Base-by-base conservation (phyloP, 2,329 filamentous ascomycete genomes). In the Allantophomopsis lycopodina region DNA sequence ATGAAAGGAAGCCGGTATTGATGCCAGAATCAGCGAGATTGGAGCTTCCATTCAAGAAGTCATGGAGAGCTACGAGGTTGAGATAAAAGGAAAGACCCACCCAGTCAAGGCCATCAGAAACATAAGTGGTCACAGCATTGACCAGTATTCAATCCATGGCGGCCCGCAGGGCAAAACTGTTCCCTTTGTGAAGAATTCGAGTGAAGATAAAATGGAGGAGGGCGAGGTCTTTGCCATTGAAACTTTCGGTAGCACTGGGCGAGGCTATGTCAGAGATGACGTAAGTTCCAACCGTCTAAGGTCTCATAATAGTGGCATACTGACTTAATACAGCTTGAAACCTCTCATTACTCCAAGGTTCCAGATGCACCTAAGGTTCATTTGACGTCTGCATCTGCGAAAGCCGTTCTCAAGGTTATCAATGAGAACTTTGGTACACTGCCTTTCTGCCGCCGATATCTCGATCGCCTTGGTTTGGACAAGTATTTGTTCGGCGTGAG, bases 41-140 rank as follows among this genome's bases (percentile, higher is more conserved):
- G 65, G 71, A 40, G 68, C 59, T n/a, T 63, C 60, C 11, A 75
- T 76, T 43, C 72, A 76, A 48, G 72, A 76, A 49, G 66, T 63
- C 0, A 76, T 76, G 72, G 72, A 76, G 53, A 73, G 68, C 53
- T 75, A 76, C 47, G 72, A 76, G 49, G 64, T 72, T 16, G 66
- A 70, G 42, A 65, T 76, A 37, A 61, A 63, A 28, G 66, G 68
- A 7, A 63, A 66, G 45, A 68, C 60, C 2, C 62, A 63, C 49
- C 71, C 68, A 4, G 63, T 76, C 42, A 75, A 75, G 49, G 56
- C 69, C 1, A 67, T 76, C 37, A 62, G 68, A 23, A 68, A 66
- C 49, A 52, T 76, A 38, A 68, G 63, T 38, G 72, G 69, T 13
- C 71, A 75, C 54, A 63, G 72, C 38, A 74, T 74, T 47, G 52